Evolutionary conservation across 2,329 filamentous ascomycete species (phyloP).

Genomic region (Calonectria pseudoturangicola): DNA sequence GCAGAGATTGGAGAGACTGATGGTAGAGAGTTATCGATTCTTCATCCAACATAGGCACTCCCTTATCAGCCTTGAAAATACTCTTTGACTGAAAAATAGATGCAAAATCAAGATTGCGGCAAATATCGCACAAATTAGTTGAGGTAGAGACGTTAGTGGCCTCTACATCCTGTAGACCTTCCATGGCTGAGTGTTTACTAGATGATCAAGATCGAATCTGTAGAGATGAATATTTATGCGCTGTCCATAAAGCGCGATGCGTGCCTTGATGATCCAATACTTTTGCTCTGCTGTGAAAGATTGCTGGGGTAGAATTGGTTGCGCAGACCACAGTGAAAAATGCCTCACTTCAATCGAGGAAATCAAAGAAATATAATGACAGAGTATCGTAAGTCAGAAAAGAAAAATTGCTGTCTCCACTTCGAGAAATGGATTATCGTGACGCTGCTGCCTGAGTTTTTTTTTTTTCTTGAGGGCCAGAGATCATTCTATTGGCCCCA

Average conservation of each 20-base stretch:
- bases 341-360: background rate
- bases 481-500: background rate
- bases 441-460: background rate
- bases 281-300: background rate
- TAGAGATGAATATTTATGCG: background rate
- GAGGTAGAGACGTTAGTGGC: background rate
- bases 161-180: background rate
- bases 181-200: background rate
- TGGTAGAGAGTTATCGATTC: background rate
- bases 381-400: background rate
- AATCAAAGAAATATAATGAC: background rate
- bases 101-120: slow-evolving; percentile 9
- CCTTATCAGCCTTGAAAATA: background rate
- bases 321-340: background rate
- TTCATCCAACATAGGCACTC: background rate
- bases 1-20: background rate
- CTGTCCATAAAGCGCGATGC: background rate
- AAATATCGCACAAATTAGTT: background rate
- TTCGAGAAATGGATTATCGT: background rate
- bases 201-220: background rate
- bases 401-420: background rate
- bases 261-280: background rate
- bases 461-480: background rate
- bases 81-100: background rate
- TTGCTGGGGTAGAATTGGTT: background rate